Evolutionary conservation across 371 early-diverging fungal species (phyloP), one percentile per base, ranked within the genome.

Genomic region (Syncephalastrum racemosum): DNA sequence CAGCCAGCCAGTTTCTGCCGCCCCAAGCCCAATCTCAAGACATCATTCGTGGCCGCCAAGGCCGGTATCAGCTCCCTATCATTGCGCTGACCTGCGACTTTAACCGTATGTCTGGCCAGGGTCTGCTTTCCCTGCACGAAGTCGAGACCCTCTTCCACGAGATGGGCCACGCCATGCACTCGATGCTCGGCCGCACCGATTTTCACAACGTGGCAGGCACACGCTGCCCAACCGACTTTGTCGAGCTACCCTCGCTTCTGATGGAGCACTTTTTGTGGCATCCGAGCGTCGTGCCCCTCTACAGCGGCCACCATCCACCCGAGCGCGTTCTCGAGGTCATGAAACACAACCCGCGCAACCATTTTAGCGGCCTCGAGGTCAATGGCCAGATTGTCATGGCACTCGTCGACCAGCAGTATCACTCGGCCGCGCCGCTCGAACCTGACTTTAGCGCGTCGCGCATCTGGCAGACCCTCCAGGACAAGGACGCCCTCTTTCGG

Each of bases 91-190:
- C 88, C 4, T 90, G 91, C 56, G 87, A 89, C 46, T 92, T 91
- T 60, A 58, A 77, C 4, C 59, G 52, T 2, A 58, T 70, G n/a
- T 40, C 50, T 12, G 49, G 46, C 1, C 46, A 51, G 14, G 66
- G 85, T 5, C 56, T 86, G 48, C 66, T 91, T 27, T 82, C 78
- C 39, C 78, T 80, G 75, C 70, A 71, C 53, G 95, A 97, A 54
- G 87, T 96, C 23, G 95, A 95, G 62, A 97, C 97, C 0, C 66
- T 98, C n/a, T 96, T 96, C 73, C 99, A 98, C 73, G 99, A 98
- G 63, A 93, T 97, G 93, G 99, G 99, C 2, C 99, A 98, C 62
- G 99, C 97, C 2, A 91, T 97, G 89, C 98, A 98, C 68, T 95
- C 96, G 12, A 94, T 96, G 92, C 80, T 97, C 2, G 96, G 94